phyloP scores from a whole-genome alignment of 768 basidiomycete genomes.

The Crepidotus variabilis region DNA sequence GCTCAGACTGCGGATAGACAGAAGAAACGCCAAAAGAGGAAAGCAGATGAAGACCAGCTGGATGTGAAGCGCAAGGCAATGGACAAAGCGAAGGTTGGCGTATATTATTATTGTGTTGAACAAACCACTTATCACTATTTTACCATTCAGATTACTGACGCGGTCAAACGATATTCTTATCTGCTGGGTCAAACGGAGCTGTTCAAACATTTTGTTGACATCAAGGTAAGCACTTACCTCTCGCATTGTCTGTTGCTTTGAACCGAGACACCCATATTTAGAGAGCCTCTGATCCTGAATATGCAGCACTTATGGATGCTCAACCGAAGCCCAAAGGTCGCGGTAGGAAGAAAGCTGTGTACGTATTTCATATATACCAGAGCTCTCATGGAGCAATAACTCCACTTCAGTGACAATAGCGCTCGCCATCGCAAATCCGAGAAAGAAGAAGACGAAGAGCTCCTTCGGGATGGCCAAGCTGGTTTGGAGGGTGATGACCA shows the following conservation, averaged over 20 bases:
- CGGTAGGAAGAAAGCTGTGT: constrained; percentile 80
- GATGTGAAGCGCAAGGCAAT: constrained; percentile 73
- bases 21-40: constrained; percentile 48
- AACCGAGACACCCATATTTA: constrained; percentile 24
- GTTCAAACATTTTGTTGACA: constrained; percentile 97
- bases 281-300: constrained; percentile 90
- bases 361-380: constrained; percentile 22
- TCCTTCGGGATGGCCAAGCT: constrained; percentile 82
- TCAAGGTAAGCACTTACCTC: constrained; percentile 62
- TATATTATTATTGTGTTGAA: background rate
- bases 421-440: constrained; percentile 92
- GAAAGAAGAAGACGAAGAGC: constrained; percentile 97
- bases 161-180: constrained; percentile 95
- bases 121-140: constrained; percentile 8
- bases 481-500: constrained; percentile 82
- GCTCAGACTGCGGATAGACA: constrained; percentile 27
- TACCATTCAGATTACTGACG: constrained; percentile 69
- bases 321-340: constrained; percentile 84
- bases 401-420: constrained; percentile 54
- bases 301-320: constrained; percentile 83
- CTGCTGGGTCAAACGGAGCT: constrained; percentile 97
- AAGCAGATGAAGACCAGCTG: constrained; percentile 67
- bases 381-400: background rate
- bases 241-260: background rate
- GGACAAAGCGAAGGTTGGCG: constrained; percentile 79